Base-by-base conservation (phyloP, 768 basidiomycete genomes). In the Podaxis sp. region DNA sequence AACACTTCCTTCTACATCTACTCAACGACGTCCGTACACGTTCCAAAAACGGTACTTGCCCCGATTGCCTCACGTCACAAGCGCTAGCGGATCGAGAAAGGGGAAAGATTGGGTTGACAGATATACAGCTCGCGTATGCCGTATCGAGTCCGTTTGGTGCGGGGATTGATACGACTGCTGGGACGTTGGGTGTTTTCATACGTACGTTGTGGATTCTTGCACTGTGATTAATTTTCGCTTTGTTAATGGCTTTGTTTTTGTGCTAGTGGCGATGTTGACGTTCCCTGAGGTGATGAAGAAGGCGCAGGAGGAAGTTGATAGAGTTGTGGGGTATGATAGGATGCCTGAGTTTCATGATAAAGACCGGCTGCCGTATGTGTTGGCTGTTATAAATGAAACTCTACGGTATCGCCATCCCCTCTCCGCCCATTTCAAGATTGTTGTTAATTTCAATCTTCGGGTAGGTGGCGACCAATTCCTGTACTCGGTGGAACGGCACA, bases 111-210 rank as follows among this genome's bases (percentile, higher is more conserved):
- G 75, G 73, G 7, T 67, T 81, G 27, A 75, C 70, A n/a, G 70
- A 78, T 44, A 67, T 78, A 11, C 79, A 79, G 62, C 74, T 75
- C 60, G 77, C 79, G 0, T 81, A 77, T 62, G 67, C 69, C 4
- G 64, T 71, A 6, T 70, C 70, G 4, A 68, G 71, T 3, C 73
- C 73, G 1, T 72, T 70, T 38, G 57, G 65, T 18, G 73, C 71
- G 14, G 73, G 72, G 3, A 60, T 60, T 36, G 59, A 60, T 35
- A 60, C 59, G 36, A 57, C 56, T 14, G 68, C 71, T 0, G 68
- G 66, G 16, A 72, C 71, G 4, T 69, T 73, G 44, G 61, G 71
- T 58, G 59, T 53, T 36, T 62, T 37, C 44, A 51, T 46, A 44
- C 21, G 55, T 51, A 51, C 18, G 57, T 16, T 53, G 13, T 13